Evolutionary conservation across 2,329 filamentous ascomycete genomes (phyloP).

Genomic region (Claviceps maximensis): DNA sequence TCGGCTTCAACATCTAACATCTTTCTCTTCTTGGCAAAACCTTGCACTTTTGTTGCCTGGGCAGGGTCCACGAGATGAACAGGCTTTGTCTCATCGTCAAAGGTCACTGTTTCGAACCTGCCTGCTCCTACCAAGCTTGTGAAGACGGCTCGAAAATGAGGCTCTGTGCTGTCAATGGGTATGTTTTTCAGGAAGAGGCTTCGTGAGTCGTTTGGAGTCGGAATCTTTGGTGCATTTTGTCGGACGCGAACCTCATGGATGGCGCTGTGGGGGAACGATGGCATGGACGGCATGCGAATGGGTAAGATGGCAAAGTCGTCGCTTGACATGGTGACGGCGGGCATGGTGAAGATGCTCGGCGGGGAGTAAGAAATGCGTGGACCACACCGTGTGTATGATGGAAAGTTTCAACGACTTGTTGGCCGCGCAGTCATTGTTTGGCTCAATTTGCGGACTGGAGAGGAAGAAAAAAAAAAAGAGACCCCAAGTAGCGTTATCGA

Average conservation of each 20-base stretch:
- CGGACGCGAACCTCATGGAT: slow-evolving; percentile 82
- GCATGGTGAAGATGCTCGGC: slow-evolving; percentile 12
- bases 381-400: neutral
- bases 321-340: slow-evolving; percentile 11
- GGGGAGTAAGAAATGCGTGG: neutral
- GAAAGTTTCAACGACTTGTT: neutral
- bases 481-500: slow-evolving; percentile 3
- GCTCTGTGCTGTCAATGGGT: slow-evolving; percentile 69
- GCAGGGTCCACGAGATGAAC: slow-evolving; percentile 30
- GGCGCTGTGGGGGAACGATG: slow-evolving; percentile 47
- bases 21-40: slow-evolving; percentile 27
- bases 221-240: slow-evolving; percentile 66
- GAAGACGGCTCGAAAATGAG: slow-evolving; percentile 66
- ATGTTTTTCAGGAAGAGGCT: slow-evolving; percentile 87
- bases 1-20: slow-evolving; percentile 39
- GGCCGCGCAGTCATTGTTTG: no score
- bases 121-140: slow-evolving; percentile 60
- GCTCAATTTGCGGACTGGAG: neutral
- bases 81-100: slow-evolving; percentile 47
- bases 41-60: slow-evolving; percentile 29
- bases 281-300: slow-evolving; percentile 48
- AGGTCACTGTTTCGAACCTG: slow-evolving; percentile 63
- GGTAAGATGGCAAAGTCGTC: slow-evolving; percentile 58
- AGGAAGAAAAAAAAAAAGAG: neutral
- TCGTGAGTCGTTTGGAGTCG: slow-evolving; percentile 58